Conservation (phyloP, 2,329 filamentous ascomycete genomes). For the Hymenoscyphus scutula region DNA sequence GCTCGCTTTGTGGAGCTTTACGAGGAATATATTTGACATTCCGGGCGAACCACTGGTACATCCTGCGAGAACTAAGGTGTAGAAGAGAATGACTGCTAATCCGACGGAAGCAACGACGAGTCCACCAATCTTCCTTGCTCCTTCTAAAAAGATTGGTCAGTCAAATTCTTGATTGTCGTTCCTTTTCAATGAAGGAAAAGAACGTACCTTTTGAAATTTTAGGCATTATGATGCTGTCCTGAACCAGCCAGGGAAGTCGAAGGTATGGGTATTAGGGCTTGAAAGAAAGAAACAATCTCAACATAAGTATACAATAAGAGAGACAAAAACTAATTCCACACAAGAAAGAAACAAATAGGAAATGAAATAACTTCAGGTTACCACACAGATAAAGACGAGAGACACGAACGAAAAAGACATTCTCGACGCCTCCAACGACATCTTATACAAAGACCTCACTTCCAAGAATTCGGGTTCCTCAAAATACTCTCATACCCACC, state of each 20-base stretch:
- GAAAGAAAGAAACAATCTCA: background rate
- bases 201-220: background rate
- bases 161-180: background rate
- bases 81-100: conserved; percentile 4
- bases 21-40: conserved; percentile 9
- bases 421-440: background rate
- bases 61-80: conserved; percentile 5
- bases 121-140: background rate
- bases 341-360: background rate
- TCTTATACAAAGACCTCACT: background rate
- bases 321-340: background rate
- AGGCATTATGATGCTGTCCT: background rate
- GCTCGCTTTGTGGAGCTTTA: conserved; percentile 2
- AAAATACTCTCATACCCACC: background rate
- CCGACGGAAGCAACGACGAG: background rate
- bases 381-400: background rate
- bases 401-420: background rate
- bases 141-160: background rate
- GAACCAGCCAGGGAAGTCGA: background rate
- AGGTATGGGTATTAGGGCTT: background rate
- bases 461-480: background rate
- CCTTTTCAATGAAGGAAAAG: background rate
- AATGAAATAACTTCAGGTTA: background rate
- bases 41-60: conserved; percentile 6
- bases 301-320: background rate